Evolutionary conservation across 768 basidiomycete species (phyloP), one percentile per base, ranked within the genome.

Genomic region (Terana coerulea): DNA sequence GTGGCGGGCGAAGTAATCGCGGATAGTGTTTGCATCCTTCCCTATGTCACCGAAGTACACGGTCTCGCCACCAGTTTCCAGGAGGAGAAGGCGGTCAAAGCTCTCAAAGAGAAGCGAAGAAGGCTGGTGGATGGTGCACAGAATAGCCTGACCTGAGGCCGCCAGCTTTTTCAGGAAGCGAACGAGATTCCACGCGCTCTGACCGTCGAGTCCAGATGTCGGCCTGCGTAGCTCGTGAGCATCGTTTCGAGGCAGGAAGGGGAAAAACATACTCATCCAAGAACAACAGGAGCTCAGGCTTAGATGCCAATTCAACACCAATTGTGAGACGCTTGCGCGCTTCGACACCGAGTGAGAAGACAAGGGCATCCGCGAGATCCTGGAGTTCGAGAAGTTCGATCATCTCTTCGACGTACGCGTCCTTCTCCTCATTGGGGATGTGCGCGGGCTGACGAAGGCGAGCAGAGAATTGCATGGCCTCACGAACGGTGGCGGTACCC

Each of bases 31-130:
- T 3, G 89, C 87, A 55, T 91, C 86, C 36, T 74, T 64, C 39
- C 91, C 93, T 44, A 95, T 90, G 54, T 89, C 86, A 36, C 92
- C 93, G 62, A 91, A 95, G 75, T 95, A 95, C n/a, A 94, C 89
- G 0, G 91, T 93, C 65, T 90, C 84, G 6, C 93, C 93, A 1
- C 93, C 93, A 14, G 75, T 73, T 60, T 92, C 83, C 14, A 86
- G 71, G 9, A 87, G 71, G 24, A 88, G 65, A 39, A 86, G 68
- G 33, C 83, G 77, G 58, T 87, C 93, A 59, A 97, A 95, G 60
- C 83, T 84, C 66, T 92, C 86, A 68, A 95, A 95, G 2, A 95
- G 72, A 17, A 91, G 75, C 3, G 89, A 82, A 3, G 89, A 91
- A 2, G 91, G 91, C 57, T 93, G 91, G 56, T 92, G 91, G 58